These are phyloP conservation scores for Ceratocystiopsis sp. DNA, from an alignment of 2,329 filamentous ascomycete genomes.

Conservation along the genomic window DNA sequence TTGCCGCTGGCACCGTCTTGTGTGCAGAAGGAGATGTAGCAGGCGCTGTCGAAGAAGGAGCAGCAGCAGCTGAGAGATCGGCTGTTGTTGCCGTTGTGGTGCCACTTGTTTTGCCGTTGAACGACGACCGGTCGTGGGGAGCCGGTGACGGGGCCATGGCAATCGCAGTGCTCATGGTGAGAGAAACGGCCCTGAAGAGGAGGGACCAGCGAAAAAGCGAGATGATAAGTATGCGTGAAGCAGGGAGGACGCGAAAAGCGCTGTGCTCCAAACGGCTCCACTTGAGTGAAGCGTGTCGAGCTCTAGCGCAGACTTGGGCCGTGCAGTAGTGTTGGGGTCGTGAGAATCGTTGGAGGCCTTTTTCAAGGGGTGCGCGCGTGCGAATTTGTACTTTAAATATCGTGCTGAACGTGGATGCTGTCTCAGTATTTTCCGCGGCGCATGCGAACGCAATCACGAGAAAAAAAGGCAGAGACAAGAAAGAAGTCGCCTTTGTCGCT, in stretches of 20 bases:
- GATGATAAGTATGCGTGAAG: neutral
- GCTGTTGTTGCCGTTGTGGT: conserved; percentile 13
- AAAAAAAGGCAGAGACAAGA: too few species aligned
- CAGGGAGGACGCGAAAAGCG: conserved; percentile 2
- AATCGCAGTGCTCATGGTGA: conserved; percentile 49
- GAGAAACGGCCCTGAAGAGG: neutral
- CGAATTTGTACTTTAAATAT: too few species aligned
- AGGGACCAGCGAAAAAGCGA: neutral
- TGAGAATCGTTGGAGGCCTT: too few species aligned
- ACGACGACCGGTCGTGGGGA: conserved; percentile 46
- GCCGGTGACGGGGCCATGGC: conserved; percentile 53
- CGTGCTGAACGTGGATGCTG: too few species aligned
- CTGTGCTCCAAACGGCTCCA: conserved; percentile 1
- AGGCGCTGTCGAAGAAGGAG: conserved; percentile 17
- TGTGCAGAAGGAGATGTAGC: conserved; percentile 26
- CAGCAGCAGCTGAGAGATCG: conserved; percentile 25
- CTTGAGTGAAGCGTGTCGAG: neutral
- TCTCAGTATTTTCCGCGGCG: too few species aligned
- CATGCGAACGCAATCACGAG: too few species aligned
- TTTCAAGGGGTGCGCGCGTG: too few species aligned
- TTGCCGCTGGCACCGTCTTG: conserved; percentile 23
- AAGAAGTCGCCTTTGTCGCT: too few species aligned
- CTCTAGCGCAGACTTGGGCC: neutral
- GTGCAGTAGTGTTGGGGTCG: too few species aligned
- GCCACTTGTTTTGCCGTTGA: conserved; percentile 11